phyloP scores from a whole-genome alignment of 768 basidiomycete genomes.

The Rubroboletus pulcherrimus region DNA sequence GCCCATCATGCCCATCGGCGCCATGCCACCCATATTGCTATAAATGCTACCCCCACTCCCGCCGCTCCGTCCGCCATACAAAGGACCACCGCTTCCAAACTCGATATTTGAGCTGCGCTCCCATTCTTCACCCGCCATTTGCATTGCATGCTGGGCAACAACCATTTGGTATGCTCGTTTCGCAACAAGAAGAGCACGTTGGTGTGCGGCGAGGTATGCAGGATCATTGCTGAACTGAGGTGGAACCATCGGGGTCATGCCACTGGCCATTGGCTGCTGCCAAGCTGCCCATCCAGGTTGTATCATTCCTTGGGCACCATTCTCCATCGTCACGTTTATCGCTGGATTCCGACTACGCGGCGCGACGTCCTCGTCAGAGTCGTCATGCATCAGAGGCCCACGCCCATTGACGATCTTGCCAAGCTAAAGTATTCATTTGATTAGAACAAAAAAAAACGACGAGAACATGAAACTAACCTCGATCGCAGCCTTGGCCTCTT shows the following conservation, averaged over 20 bases:
- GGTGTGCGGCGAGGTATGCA: conserved; percentile 67
- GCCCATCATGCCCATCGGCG: conserved; percentile 39
- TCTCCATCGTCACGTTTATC: conserved; percentile 38
- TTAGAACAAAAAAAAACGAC: conserved; percentile 1
- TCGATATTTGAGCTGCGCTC: conserved; percentile 67
- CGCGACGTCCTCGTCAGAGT: conserved; percentile 40
- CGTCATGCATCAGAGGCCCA: conserved; percentile 55
- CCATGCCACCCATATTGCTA: conserved; percentile 36
- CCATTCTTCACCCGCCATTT: conserved; percentile 87
- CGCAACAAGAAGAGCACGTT: conserved; percentile 81
- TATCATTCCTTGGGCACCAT: conserved; percentile 28
- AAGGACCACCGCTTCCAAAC: conserved; percentile 35
- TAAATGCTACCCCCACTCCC: conserved; percentile 47
- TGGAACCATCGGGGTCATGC: conserved; percentile 34
- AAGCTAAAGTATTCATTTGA: conserved; percentile 44
- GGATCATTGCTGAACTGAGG: conserved; percentile 48
- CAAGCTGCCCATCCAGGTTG: conserved; percentile 33
- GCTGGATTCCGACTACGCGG: conserved; percentile 18
- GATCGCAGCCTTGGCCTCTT: conserved; percentile 83
- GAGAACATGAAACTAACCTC: conserved; percentile 49
- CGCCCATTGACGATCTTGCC: conserved; percentile 86
- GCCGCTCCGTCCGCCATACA: conserved; percentile 36
- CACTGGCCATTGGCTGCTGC: conserved; percentile 27
- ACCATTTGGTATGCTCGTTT: conserved; percentile 91
- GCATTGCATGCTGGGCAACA: conserved; percentile 87